phyloP scores from a whole-genome alignment of 2,329 filamentous ascomycete genomes.

The Colletotrichum spinosum region DNA sequence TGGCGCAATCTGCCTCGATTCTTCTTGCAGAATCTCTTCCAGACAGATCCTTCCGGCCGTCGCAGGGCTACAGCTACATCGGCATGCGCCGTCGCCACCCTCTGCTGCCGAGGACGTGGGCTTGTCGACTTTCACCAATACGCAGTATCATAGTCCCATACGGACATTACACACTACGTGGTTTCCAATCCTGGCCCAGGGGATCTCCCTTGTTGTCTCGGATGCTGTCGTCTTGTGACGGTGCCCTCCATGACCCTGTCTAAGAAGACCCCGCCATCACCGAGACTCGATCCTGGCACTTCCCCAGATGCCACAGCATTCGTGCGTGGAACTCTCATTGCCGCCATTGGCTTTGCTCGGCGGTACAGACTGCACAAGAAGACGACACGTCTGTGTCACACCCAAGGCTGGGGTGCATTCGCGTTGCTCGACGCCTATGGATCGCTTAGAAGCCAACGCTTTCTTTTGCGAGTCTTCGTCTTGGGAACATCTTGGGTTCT shows the following conservation, averaged over 20 bases:
- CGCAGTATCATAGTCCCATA: too few species aligned
- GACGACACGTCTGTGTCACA: constrained; percentile 10
- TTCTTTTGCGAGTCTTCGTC: neutral
- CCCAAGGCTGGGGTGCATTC: constrained; percentile 17
- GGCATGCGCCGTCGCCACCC: constrained; percentile 22
- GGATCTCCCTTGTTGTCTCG: constrained; percentile 25
- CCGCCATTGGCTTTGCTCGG: neutral
- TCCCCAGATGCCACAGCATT: constrained; percentile 4
- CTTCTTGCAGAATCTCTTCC: constrained; percentile 12
- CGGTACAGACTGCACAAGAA: neutral
- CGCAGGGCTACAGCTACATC: constrained; percentile 22
- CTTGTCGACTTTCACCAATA: too few species aligned
- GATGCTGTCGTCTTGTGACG: constrained; percentile 26
- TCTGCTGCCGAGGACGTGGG: neutral
- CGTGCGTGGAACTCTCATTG: neutral
- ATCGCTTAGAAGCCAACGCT: constrained; percentile 12
- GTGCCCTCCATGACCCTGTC: constrained; percentile 1
- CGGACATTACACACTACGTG: too few species aligned
- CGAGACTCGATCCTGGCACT: neutral
- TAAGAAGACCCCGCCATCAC: constrained; percentile 16
- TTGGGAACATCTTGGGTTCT: constrained; percentile 3
- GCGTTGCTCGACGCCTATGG: constrained; percentile 14
- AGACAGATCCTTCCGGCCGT: constrained; percentile 15
- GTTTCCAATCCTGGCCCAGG: neutral
- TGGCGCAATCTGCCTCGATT: constrained; percentile 11